Evolutionary conservation across 306 rosid species (phyloP).

Genomic region (Leucaena leucocephala): DNA sequence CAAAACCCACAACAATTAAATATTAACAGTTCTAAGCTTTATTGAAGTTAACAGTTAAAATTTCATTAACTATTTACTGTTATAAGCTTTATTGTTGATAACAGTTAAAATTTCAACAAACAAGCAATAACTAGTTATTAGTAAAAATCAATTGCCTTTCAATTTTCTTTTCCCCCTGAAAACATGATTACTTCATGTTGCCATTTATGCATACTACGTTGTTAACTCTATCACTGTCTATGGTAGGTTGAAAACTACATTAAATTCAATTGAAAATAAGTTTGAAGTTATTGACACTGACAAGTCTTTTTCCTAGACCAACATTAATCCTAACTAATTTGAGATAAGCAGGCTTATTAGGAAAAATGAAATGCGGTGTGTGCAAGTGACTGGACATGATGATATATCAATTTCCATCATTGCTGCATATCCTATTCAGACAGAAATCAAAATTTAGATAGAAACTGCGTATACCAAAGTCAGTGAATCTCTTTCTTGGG

Average conservation of each 20-base stretch:
- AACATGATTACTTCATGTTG: neutral
- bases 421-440: conserved; percentile 10
- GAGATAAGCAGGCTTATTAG: neutral
- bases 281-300: neutral
- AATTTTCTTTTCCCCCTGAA: neutral
- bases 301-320: neutral
- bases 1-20: neutral
- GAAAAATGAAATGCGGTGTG: conserved; percentile 8
- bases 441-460: neutral
- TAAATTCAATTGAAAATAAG: conserved; percentile 12
- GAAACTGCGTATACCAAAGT: conserved; percentile 58
- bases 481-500: conserved; percentile 64
- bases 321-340: neutral
- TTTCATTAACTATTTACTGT: neutral
- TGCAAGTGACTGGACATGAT: neutral
- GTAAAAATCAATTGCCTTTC: neutral
- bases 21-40: conserved; percentile 17
- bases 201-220: neutral
- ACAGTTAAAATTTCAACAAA: neutral
- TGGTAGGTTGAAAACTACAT: neutral
- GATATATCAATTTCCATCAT: conserved; percentile 1
- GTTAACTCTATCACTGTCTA: neutral
- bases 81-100: conserved; percentile 1
- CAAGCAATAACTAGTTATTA: neutral
- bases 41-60: neutral